These are phyloP conservation scores for Rhizopogon vinicolor DNA, from an alignment of 768 basidiomycete genomes.

Conservation along the genomic window DNA sequence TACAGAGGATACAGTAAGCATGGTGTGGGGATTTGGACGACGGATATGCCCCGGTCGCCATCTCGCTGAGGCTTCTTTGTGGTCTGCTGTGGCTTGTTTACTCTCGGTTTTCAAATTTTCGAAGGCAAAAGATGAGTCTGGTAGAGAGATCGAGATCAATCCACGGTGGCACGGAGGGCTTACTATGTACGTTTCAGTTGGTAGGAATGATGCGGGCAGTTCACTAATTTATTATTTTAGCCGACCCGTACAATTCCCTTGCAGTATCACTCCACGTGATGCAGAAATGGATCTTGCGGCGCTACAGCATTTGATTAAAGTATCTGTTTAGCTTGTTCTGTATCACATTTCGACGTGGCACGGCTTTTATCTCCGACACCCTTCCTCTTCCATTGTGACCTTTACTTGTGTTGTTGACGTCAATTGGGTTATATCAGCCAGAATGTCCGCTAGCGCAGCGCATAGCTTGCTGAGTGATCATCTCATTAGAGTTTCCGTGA, in stretches of 20 bases:
- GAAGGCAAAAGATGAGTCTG: slow-evolving; percentile 3
- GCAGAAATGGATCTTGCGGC: neutral
- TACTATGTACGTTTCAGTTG: slow-evolving; percentile 7
- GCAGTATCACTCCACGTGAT: slow-evolving; percentile 6
- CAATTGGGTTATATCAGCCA: no score
- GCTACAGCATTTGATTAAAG: neutral
- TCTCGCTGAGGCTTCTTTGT: slow-evolving; percentile 30
- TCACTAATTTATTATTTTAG: slow-evolving; percentile 1
- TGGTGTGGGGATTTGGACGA: slow-evolving; percentile 32
- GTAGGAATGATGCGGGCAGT: neutral
- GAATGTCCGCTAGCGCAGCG: no score
- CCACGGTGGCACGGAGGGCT: neutral
- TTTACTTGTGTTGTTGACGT: no score
- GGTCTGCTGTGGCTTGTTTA: slow-evolving; percentile 6
- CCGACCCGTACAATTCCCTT: slow-evolving; percentile 9
- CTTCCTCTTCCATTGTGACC: no score
- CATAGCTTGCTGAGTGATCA: no score
- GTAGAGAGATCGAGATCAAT: slow-evolving; percentile 2
- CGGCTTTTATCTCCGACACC: no score
- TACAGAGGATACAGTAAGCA: neutral
- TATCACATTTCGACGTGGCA: no score
- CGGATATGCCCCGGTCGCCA: slow-evolving; percentile 35
- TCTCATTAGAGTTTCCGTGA: no score
- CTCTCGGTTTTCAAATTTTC: slow-evolving; percentile 5
- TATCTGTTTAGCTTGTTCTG: neutral